Base-by-base conservation (phyloP, 2,329 filamentous ascomycete genomes). In the Pseudopithomyces maydicus region DNA sequence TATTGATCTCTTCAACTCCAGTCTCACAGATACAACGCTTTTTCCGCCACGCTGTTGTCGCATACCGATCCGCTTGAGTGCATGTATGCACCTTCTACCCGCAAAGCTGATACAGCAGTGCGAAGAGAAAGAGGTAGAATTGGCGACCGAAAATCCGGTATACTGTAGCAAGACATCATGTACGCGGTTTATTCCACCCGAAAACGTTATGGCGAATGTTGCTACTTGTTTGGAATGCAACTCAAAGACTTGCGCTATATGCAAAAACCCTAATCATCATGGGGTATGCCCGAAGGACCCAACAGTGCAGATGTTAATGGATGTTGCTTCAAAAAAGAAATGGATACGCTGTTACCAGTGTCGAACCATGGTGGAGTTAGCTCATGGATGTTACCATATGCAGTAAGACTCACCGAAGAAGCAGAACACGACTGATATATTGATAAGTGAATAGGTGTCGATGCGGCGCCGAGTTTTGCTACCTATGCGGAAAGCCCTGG, bases 381-480 rank as follows among this genome's bases (percentile, higher is more conserved):
- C 29, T 3, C 20, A 35, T 12, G 62, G 62, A 8, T 64, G 59
- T 35, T 52, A 62, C 22, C 57, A 64, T 45, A 61, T 64, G 59
- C 43, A n/a, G 62, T 64, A 47, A 55, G 59, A 46, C 17, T 35
- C 32, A 15, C 20, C n/a, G n/a, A 29, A 52, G 23, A 43, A 29
- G 39, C 35, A 6, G 14, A n/a, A 20, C 22, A 44, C 8, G 35
- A 33, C 8, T 49, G 20, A 17, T 8, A 22, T 14, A 23, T 47
- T 56, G 44, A 58, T 26, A 14, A 47, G n/a, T 10, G 1, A 3
- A 14, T 20, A 59, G 61, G 51, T 64, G 61, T 46, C 52, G 42
- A 41, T 92, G 89, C 74, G 83, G 84, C 57, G 84, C 86, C 7
- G 81, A 90, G 60, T 91, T 92, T 67, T 92, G 90, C 74, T 89